A percentile compares a stretch with the other conserved stretches of the same genome.
These are phyloP conservation scores for Rhodotorula mucilaginosa DNA, from an alignment of 1,284 basidiomycete genomes.

Conservation along the genomic window DNA sequence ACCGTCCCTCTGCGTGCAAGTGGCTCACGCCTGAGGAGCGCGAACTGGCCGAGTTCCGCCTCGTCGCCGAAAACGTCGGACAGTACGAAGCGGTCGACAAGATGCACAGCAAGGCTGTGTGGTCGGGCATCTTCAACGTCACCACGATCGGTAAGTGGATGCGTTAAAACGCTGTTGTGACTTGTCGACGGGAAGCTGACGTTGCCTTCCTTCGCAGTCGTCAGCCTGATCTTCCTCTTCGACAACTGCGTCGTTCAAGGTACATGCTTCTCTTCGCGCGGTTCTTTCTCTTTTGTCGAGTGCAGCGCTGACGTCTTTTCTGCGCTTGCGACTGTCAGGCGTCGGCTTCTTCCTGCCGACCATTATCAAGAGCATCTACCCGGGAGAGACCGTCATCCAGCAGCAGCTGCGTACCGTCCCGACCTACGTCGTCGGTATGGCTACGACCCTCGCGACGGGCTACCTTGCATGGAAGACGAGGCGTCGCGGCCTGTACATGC, in stretches of 20 bases:
- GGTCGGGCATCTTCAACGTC: conserved; percentile 40
- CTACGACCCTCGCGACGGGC: conserved; percentile 40
- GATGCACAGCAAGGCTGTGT: conserved; percentile 40
- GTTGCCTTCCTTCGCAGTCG: background rate
- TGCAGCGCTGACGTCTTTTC: background rate
- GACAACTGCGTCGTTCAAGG: conserved; percentile 50
- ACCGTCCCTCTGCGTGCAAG: conserved; percentile 46
- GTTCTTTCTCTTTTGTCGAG: background rate
- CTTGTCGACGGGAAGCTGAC: conserved; percentile 43
- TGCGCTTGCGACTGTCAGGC: background rate
- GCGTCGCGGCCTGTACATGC: conserved; percentile 43
- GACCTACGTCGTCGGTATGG: conserved; percentile 46
- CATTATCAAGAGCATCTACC: conserved; percentile 49
- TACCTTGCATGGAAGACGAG: conserved; percentile 46
- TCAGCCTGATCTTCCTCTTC: conserved; percentile 39
- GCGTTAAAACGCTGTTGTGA: too few relatives aligned
- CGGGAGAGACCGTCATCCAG: conserved; percentile 44
- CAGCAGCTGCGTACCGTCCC: conserved; percentile 50
- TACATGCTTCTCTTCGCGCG: background rate
- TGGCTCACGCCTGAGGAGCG: conserved; percentile 49
- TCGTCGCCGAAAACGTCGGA: conserved; percentile 50
- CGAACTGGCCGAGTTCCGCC: conserved; percentile 39
- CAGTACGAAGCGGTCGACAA: conserved; percentile 45
- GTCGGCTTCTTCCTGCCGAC: conserved; percentile 31
- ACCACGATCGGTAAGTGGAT: conserved; percentile 38